Base-by-base conservation (phyloP, 108 stramenopile genomes). In the Craspedostauros australis region DNA sequence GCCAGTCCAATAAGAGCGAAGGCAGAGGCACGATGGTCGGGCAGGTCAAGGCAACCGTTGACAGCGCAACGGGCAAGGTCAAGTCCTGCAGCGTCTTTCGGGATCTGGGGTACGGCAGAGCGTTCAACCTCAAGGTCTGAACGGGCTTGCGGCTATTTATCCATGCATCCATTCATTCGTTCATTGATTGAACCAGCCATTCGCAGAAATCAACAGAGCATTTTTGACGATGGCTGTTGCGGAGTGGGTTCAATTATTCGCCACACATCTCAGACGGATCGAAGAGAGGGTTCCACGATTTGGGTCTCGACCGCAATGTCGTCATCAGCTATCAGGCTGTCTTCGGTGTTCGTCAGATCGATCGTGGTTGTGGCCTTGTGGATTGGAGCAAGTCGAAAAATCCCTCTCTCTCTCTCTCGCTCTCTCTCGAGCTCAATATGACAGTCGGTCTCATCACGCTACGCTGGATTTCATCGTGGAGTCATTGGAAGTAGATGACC, bases 1-100 rank as follows among this genome's bases (percentile, higher is more conserved):
- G 84, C 5, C 82, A 84, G 51, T 67, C 82, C 12, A 70, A 84
- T 45, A 69, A 78, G 31, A 47, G 50, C 7, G 83, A 83, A 44
- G 90, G 81, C 0, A 58, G 90, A 37, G 90, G 90, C 1, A 83
- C 79, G 5, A 85, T 91, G 86, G 85, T 87, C 3, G 90, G 90
- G 3, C 90, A 91, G 62, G 90, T 91, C 15, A 91, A 91, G 46
- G 90, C 90, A 2, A 64, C 64, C 2, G 63, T 91, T 0, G 74
- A 82, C 34, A 47, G 31, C 12, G 69, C 64, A 14, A 75, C 79
- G 16, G 90, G 90, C 24, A 84, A 83, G 48, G 50, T 91, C 8
- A 39, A 65, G 9, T 62, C 62, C 18, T 77, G 73, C 20, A 71
- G 68, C 39, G 86, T 91, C n/a, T 91, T 91, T 62, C 68, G 89